These are phyloP conservation scores for Fusarium sp. DNA, from an alignment of 2,329 filamentous ascomycete genomes.

Conservation along the genomic window DNA sequence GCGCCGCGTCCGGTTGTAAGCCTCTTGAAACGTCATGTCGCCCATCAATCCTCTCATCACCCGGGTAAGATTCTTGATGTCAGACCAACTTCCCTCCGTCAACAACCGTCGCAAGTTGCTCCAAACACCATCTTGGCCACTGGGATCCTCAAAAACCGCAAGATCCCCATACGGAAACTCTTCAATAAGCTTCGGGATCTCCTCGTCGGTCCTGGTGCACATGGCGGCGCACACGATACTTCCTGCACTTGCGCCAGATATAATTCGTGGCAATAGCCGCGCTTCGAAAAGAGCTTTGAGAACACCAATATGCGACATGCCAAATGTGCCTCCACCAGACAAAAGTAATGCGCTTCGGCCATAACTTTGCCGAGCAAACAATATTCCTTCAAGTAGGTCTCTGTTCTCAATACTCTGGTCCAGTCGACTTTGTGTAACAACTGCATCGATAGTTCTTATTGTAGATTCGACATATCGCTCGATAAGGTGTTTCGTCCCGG, in stretches of 20 bases:
- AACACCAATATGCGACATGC: conserved; percentile 92
- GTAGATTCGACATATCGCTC: conserved; percentile 87
- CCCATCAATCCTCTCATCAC: conserved; percentile 85
- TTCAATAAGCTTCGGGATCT: conserved; percentile 74
- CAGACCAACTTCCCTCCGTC: conserved; percentile 85
- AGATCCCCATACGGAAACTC: conserved; percentile 83
- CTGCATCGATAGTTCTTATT: conserved; percentile 74
- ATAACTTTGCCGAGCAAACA: conserved; percentile 80
- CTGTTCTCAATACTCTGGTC: conserved; percentile 66
- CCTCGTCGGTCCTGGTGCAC: conserved; percentile 79
- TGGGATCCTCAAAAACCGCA: conserved; percentile 76
- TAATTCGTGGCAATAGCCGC: conserved; percentile 81
- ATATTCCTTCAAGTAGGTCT: conserved; percentile 71
- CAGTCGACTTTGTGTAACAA: conserved; percentile 69
- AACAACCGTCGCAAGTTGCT: conserved; percentile 77
- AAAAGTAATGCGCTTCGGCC: conserved; percentile 85
- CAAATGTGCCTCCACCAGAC: conserved; percentile 88
- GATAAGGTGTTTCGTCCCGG: conserved; percentile 87
- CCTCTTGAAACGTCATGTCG: conserved; percentile 93
- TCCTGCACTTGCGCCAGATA: conserved; percentile 87
- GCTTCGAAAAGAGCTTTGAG: conserved; percentile 82
- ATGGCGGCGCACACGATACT: conserved; percentile 86
- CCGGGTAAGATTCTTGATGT: conserved; percentile 80
- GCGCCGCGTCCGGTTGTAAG: conserved; percentile 90
- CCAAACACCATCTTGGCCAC: conserved; percentile 67